Evolutionary conservation across 805 yeast genomes (phyloP).

Genomic region (Diddensiella caesifluorescens): DNA sequence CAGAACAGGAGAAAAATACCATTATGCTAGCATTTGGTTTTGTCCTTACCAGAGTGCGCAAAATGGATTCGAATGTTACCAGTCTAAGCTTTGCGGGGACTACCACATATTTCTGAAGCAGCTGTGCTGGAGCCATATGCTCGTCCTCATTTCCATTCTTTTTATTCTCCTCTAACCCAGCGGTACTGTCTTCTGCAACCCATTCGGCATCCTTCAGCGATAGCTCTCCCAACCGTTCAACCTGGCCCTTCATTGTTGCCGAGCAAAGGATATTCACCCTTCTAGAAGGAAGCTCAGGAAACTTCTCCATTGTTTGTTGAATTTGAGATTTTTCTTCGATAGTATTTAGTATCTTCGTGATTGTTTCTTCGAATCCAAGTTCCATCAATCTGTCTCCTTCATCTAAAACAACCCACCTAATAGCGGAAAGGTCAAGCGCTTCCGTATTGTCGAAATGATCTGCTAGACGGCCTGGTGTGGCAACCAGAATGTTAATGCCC

Average conservation of each 20-base stretch:
- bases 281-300: constrained; percentile 57
- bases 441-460: constrained; percentile 92
- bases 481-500: constrained; percentile 93
- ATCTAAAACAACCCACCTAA: constrained; percentile 86
- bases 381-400: constrained; percentile 97
- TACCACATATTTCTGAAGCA: constrained; percentile 70
- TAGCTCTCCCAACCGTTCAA: constrained; percentile 72
- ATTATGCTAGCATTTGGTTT: constrained; percentile 36
- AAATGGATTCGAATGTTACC: constrained; percentile 67
- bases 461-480: constrained; percentile 93
- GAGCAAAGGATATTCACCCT: constrained; percentile 84
- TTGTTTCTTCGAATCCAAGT: constrained; percentile 92
- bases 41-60: constrained; percentile 44
- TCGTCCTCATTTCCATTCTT: too few relatives aligned
- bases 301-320: constrained; percentile 34
- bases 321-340: constrained; percentile 46
- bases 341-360: constrained; percentile 62
- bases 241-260: constrained; percentile 84
- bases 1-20: constrained; percentile 89
- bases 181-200: constrained; percentile 40
- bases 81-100: constrained; percentile 90
- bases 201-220: constrained; percentile 70
- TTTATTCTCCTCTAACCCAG: constrained; percentile 34
- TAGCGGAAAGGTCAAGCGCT: constrained; percentile 61
- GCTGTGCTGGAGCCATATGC: constrained; percentile 80